A percentile compares a stretch with the other conserved stretches of the same genome.
Conservation (phyloP, 805 yeast genomes). For the Kluyveromyces starmeri region DNA sequence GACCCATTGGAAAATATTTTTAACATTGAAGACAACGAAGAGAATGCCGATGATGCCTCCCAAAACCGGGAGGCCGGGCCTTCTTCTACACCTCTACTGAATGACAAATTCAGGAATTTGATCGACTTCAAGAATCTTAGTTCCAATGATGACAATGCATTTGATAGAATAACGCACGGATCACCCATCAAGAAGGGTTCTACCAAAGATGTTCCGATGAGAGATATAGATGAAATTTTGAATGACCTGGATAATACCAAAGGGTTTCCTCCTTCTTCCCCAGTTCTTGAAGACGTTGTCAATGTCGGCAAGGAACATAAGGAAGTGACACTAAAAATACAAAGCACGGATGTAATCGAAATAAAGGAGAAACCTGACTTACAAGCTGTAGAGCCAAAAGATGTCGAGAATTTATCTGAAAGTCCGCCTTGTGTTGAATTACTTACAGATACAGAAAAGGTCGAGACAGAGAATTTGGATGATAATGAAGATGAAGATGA, state of each 20-base stretch:
- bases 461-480: conserved; percentile 4
- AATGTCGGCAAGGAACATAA: conserved; percentile 2
- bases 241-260: conserved; percentile 18
- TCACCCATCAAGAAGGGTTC: conserved; percentile 1
- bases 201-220: conserved; percentile 7
- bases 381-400: not conserved
- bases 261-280: conserved; percentile 2
- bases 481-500: conserved; percentile 17
- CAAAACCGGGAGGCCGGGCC: conserved; percentile 8
- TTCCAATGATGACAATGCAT: conserved; percentile 6
- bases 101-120: conserved; percentile 19
- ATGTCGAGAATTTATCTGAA: not conserved
- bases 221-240: conserved; percentile 27
- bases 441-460: not conserved
- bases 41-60: conserved; percentile 11
- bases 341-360: not conserved
- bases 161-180: conserved; percentile 3
- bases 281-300: not conserved
- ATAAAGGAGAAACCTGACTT: not conserved
- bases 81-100: conserved; percentile 26
- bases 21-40: conserved; percentile 13
- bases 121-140: conserved; percentile 20
- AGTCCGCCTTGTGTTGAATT: not conserved
- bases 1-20: not conserved
- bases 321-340: not conserved